Evolutionary conservation across 2,329 filamentous ascomycete genomes (phyloP).

Genomic region (Bertia moriformis): DNA sequence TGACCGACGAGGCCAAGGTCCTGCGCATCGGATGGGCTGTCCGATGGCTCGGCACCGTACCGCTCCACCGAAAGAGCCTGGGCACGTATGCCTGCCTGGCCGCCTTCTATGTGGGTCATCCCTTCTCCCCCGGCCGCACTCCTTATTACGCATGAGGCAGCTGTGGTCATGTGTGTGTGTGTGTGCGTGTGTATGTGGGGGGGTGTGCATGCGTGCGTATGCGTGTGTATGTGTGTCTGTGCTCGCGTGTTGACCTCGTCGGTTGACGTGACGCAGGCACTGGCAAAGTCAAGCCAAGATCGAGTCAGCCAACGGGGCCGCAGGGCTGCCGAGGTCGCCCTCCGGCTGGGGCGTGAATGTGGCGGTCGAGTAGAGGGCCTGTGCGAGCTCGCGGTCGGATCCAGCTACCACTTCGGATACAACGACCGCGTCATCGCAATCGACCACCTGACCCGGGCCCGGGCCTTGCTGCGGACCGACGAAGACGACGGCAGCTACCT

Average conservation of each 20-base stretch:
- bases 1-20: too few relatives aligned
- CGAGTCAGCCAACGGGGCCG: not conserved
- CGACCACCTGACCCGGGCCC: too few relatives aligned
- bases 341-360: too few relatives aligned
- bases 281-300: not conserved
- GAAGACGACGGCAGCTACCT: not conserved
- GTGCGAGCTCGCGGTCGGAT: not conserved
- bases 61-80: not conserved
- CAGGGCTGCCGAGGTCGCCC: not conserved
- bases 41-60: too few relatives aligned
- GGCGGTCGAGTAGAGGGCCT: not conserved
- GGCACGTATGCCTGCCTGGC: not conserved
- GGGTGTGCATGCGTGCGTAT: too few relatives aligned
- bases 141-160: too few relatives aligned
- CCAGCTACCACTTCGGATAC: not conserved
- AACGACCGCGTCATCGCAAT: too few relatives aligned
- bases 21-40: too few relatives aligned
- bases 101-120: not conserved
- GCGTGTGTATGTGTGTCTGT: not conserved
- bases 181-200: too few relatives aligned
- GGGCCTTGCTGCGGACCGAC: too few relatives aligned
- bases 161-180: too few relatives aligned
- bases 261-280: not conserved
- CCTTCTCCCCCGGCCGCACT: not conserved
- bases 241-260: not conserved